Conservation (phyloP, 495 filamentous ascomycete genomes). For the Thermothielavioides terrestris region DNA sequence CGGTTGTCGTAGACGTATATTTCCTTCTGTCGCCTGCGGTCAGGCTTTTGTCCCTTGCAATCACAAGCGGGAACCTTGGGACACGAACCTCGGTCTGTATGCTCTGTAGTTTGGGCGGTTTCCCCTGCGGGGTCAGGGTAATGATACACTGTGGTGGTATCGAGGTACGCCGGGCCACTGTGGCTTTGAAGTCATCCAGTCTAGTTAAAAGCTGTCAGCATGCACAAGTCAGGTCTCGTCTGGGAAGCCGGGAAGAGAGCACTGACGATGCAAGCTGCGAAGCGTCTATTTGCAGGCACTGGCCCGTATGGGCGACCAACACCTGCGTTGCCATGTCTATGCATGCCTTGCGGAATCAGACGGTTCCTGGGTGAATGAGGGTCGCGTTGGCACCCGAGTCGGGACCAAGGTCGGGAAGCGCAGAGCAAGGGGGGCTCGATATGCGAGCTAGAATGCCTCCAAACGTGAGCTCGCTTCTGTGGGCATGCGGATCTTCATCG, state of each 20-base stretch:
- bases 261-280: conserved; percentile 61
- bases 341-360: conserved; percentile 23
- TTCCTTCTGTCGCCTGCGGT: conserved; percentile 52
- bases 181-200: conserved; percentile 58
- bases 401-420: background rate
- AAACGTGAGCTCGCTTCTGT: too few relatives aligned
- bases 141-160: conserved; percentile 68
- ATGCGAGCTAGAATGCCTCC: too few relatives aligned
- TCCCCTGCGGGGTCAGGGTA: conserved; percentile 72
- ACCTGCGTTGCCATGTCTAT: conserved; percentile 59
- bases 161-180: conserved; percentile 56
- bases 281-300: conserved; percentile 65
- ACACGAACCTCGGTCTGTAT: conserved; percentile 62
- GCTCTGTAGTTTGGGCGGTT: conserved; percentile 65
- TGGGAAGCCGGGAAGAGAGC: background rate
- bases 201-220: conserved; percentile 22
- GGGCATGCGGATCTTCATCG: too few relatives aligned
- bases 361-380: background rate
- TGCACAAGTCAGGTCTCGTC: background rate
- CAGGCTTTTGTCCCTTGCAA: background rate
- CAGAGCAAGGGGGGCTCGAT: background rate
- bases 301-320: conserved; percentile 81
- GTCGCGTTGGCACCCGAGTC: background rate
- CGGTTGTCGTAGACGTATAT: conserved; percentile 80
- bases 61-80: background rate